phyloP scores from a whole-genome alignment of 805 yeast species.

The Danielia oregonensis region DNA sequence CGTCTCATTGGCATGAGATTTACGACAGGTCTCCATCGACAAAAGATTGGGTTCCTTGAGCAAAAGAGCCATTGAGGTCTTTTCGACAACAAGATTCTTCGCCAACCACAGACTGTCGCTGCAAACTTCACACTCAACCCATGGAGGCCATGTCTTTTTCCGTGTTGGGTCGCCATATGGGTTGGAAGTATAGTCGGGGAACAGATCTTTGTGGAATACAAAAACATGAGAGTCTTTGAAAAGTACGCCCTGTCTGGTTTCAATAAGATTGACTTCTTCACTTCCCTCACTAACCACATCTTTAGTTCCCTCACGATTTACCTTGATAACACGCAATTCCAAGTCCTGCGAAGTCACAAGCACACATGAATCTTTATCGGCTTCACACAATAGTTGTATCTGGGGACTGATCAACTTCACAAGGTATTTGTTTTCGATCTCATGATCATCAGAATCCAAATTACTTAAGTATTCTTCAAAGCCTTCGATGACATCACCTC shows the following conservation, averaged over 20 bases:
- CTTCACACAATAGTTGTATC: constrained; percentile 57
- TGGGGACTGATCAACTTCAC: constrained; percentile 78
- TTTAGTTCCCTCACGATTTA: constrained; percentile 40
- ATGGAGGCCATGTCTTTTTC: constrained; percentile 13
- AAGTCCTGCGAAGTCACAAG: constrained; percentile 56
- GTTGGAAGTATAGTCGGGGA: constrained; percentile 4
- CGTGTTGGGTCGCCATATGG: constrained; percentile 4
- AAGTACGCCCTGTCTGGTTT: constrained; percentile 53
- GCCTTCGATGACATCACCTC: constrained; percentile 36
- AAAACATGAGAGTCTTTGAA: constrained; percentile 55
- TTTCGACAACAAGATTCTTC: constrained; percentile 32
- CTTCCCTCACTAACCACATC: constrained; percentile 30
- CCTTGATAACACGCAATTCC: constrained; percentile 48
- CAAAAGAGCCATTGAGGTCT: constrained; percentile 40
- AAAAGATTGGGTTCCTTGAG: constrained; percentile 51
- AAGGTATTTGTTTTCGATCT: constrained; percentile 53
- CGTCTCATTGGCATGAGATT: constrained; percentile 27
- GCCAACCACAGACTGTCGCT: constrained; percentile 18
- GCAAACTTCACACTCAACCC: constrained; percentile 24
- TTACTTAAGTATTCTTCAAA: constrained; percentile 53
- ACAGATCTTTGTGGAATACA: constrained; percentile 40
- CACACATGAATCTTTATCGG: constrained; percentile 45
- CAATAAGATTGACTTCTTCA: constrained; percentile 42
- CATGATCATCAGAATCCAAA: constrained; percentile 34
- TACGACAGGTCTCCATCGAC: constrained; percentile 29